These are phyloP conservation scores for Vinca major DNA, from an alignment of 305 asterid genomes.

Conservation along the genomic window DNA sequence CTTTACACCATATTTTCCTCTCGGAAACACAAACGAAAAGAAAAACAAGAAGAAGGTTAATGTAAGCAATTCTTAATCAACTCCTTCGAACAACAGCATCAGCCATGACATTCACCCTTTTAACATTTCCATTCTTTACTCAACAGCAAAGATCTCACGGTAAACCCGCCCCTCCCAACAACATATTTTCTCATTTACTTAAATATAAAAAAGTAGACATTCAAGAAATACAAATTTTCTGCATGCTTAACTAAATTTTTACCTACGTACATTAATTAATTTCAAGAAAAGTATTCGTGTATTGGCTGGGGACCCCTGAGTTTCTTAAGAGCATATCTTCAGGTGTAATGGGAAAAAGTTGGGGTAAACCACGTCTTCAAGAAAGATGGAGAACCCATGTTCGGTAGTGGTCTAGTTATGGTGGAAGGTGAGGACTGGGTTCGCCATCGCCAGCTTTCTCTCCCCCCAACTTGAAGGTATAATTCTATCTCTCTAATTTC, in stretches of 20 bases:
- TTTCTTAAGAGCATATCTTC: slow-evolving; percentile 53
- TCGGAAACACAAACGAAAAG: slow-evolving; percentile 62
- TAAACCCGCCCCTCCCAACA: slow-evolving; percentile 8
- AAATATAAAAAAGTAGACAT: no score
- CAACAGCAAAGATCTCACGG: slow-evolving; percentile 64
- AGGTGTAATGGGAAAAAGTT: slow-evolving; percentile 49
- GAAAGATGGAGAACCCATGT: slow-evolving; percentile 74
- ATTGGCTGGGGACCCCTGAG: slow-evolving; percentile 84
- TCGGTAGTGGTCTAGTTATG: slow-evolving; percentile 74
- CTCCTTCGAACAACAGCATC: slow-evolving; percentile 14
- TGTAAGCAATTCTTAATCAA: background rate
- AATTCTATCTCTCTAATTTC: background rate
- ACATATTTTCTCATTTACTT: no score
- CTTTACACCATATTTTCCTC: slow-evolving; percentile 57
- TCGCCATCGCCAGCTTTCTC: slow-evolving; percentile 79
- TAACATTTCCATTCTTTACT: slow-evolving; percentile 59
- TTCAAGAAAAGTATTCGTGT: slow-evolving; percentile 65
- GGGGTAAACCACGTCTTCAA: slow-evolving; percentile 95
- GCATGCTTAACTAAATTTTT: no score
- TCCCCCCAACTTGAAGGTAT: slow-evolving; percentile 64
- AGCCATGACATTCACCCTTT: slow-evolving; percentile 57
- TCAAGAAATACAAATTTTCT: no score
- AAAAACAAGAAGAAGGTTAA: slow-evolving; percentile 14
- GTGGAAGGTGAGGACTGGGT: slow-evolving; percentile 95
- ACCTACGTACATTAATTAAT: no score